Evolutionary conservation across 257 asterid species (phyloP), one percentile per base, ranked within the genome.

Genomic region (Penstemon newberryi): DNA sequence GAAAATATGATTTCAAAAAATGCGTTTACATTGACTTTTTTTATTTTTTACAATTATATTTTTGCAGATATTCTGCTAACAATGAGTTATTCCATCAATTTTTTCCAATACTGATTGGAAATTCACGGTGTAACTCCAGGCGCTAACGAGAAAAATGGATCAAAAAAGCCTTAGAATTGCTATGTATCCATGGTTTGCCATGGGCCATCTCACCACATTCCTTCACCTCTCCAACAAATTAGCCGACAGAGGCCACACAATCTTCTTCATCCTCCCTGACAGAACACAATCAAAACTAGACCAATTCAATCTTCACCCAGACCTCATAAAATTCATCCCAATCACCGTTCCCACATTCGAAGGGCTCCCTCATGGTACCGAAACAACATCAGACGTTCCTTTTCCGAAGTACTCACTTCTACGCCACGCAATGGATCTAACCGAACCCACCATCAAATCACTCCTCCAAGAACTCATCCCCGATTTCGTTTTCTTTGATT

Each of bases 111-210:
- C 18, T 15, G 18, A 15, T 15, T 15, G 18, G 18, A 15, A 15
- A 15, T 25, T 25, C 33, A 25, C 3, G 33, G 11, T 60, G 18
- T 5, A 40, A 37, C 42, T 41, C 45, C 10, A 45, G 68, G 46
- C 8, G 46, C 19, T 45, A 8, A 11, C 47, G 33, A 5, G 39
- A 47, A 63, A 5, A 4, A 70, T 58, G 73, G 60, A 42, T 52
- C 77, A 70, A 55, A 54, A 65, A 55, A 73, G 9, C 8, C 60
- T 83, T 1, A 74, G 45, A 4, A 65, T 85, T 8, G 78, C 61
- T 5, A 83, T 86, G 89, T 86, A 75, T 51, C 89, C 91, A 9
- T 86, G 91, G 91, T 77, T 79, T 8, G 91, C 82, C 75, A 67
- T 86, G 76, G 91, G 91, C 2, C 91, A 83, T 65, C 86, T 83